A percentile compares a stretch with the other conserved stretches of the same genome.
phyloP scores from a whole-genome alignment of 202 grass and related monocot species.

The Cymbopogon flexuosus region DNA sequence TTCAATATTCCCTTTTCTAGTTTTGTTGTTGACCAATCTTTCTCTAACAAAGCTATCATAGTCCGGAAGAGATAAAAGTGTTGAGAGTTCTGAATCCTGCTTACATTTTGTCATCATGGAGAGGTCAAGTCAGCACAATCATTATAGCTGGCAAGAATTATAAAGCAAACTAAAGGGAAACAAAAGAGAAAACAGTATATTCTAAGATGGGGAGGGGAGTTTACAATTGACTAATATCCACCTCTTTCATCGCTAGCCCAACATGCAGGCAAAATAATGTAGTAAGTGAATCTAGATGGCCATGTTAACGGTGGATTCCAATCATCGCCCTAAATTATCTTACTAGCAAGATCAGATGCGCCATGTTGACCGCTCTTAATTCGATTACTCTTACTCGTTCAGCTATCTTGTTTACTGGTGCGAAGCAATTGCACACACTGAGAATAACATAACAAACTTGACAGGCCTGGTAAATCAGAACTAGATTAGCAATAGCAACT shows the following conservation, averaged over 20 bases:
- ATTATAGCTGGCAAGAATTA: conserved; percentile 17
- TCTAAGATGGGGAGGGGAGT: background rate
- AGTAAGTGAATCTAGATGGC: conserved; percentile 4
- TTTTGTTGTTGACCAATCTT: conserved; percentile 37
- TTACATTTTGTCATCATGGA: conserved; percentile 15
- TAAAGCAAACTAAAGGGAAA: background rate
- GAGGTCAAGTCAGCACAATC: conserved; percentile 23
- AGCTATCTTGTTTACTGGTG: conserved; percentile 9
- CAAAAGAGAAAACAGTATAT: background rate
- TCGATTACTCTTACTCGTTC: background rate
- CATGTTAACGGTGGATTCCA: background rate
- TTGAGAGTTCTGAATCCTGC: conserved; percentile 50
- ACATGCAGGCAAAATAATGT: conserved; percentile 6
- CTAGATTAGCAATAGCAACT: conserved; percentile 18
- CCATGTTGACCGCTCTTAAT: conserved; percentile 1
- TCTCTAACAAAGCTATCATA: conserved; percentile 59
- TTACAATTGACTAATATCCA: background rate
- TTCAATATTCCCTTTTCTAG: conserved; percentile 39
- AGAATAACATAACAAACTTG: conserved; percentile 4
- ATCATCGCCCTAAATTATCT: conserved; percentile 9
- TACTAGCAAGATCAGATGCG: background rate
- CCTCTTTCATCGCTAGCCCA: background rate
- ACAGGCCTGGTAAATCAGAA: background rate
- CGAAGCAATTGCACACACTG: background rate
- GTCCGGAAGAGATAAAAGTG: conserved; percentile 52